phyloP scores from a whole-genome alignment of 1,139 yeast genomes.

The Blastobotrys malaysiensis region DNA sequence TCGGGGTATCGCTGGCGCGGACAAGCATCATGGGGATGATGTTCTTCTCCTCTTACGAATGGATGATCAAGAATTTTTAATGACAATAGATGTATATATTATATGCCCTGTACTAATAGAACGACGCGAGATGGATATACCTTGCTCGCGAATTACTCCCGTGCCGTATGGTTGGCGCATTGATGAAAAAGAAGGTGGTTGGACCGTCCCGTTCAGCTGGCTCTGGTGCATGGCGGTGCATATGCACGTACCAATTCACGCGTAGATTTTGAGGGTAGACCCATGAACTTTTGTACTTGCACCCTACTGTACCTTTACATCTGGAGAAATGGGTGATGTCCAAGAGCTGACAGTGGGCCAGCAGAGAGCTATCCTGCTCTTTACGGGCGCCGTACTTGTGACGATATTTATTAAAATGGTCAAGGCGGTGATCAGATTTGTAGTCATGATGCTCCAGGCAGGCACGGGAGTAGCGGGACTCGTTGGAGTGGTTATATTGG shows the following conservation, averaged over 20 bases:
- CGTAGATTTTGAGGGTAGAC: neutral
- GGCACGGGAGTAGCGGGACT: neutral
- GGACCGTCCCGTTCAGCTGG: neutral
- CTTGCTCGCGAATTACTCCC: neutral
- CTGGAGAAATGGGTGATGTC: neutral
- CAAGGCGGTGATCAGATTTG: slow-evolving; percentile 3
- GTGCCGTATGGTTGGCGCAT: neutral
- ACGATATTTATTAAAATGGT: slow-evolving; percentile 5
- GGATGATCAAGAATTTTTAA: slow-evolving; percentile 19
- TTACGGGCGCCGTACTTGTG: slow-evolving; percentile 4
- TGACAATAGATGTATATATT: neutral
- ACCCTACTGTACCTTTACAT: neutral
- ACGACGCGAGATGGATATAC: neutral
- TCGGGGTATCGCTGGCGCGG: slow-evolving; percentile 67
- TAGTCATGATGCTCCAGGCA: neutral
- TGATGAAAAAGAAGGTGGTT: neutral
- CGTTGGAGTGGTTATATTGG: neutral
- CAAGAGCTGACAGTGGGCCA: neutral
- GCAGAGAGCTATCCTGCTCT: slow-evolving; percentile 3
- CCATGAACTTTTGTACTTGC: neutral
- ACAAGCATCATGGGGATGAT: slow-evolving; percentile 70
- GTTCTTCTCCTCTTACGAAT: slow-evolving; percentile 69
- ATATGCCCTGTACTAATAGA: neutral
- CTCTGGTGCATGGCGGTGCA: neutral
- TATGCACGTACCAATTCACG: neutral